Conservation (phyloP, 2,329 filamentous ascomycete genomes). For the Fusarium proliferatum region DNA sequence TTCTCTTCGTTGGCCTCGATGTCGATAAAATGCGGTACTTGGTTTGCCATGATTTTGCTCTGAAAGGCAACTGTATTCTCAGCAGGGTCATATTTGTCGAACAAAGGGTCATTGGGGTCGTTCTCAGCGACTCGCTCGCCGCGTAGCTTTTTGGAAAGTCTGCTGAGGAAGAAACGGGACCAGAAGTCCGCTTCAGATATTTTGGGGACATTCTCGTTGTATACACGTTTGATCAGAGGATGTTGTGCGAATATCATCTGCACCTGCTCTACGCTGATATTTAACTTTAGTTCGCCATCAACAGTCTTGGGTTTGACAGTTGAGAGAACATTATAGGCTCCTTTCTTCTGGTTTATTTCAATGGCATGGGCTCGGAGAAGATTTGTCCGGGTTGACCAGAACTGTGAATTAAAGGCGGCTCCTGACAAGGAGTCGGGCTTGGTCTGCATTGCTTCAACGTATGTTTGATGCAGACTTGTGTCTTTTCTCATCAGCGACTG, state of each 20-base stretch:
- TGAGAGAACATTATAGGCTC: slow-evolving; percentile 93
- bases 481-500: slow-evolving; percentile 89
- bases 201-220: slow-evolving; percentile 91
- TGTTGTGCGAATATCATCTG: slow-evolving; percentile 94
- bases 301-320: slow-evolving; percentile 77
- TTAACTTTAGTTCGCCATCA: slow-evolving; percentile 74
- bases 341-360: slow-evolving; percentile 85
- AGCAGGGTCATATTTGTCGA: slow-evolving; percentile 86
- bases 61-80: slow-evolving; percentile 70
- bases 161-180: slow-evolving; percentile 92
- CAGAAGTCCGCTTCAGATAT: slow-evolving; percentile 86
- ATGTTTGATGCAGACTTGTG: slow-evolving; percentile 79
- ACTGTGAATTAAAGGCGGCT: slow-evolving; percentile 87
- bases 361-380: slow-evolving; percentile 91
- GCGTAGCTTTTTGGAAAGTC: slow-evolving; percentile 88
- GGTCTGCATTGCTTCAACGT: slow-evolving; percentile 83
- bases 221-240: slow-evolving; percentile 87
- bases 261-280: slow-evolving; percentile 91
- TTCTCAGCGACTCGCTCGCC: slow-evolving; percentile 86
- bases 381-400: slow-evolving; percentile 91
- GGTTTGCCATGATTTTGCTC: slow-evolving; percentile 67
- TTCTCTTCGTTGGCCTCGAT: slow-evolving; percentile 96
- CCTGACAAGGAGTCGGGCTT: slow-evolving; percentile 87
- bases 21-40: slow-evolving; percentile 90
- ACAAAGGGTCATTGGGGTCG: slow-evolving; percentile 80